phyloP scores from a whole-genome alignment of 805 yeast genomes.

The Saccharomyces mikatae region DNA sequence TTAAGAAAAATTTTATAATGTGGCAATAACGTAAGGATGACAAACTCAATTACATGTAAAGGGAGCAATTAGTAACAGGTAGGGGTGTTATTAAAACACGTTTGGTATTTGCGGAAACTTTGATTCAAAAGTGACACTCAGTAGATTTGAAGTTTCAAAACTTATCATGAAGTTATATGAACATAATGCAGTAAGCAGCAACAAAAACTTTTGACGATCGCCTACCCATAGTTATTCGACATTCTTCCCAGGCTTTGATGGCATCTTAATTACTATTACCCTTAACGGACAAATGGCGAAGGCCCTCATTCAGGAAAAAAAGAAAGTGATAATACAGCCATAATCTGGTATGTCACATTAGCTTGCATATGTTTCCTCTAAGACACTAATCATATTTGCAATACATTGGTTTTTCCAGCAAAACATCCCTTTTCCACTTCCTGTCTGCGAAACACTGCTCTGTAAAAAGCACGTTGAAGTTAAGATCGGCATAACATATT shows the following conservation, averaged over 20 bases:
- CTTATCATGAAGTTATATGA: too few species aligned
- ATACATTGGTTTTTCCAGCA: background rate
- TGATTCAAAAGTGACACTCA: too few species aligned
- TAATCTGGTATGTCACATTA: background rate
- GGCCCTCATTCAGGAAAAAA: background rate
- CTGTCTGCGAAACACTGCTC: background rate
- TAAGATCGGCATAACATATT: background rate
- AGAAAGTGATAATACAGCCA: background rate
- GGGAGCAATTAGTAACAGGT: too few species aligned
- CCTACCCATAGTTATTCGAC: background rate
- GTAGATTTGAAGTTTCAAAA: too few species aligned
- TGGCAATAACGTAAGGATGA: too few species aligned
- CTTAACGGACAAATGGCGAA: background rate
- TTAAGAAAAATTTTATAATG: too few species aligned
- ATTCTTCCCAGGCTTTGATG: background rate
- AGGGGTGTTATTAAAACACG: too few species aligned
- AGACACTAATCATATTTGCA: background rate
- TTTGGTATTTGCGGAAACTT: too few species aligned
- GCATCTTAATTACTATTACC: background rate
- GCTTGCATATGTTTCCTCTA: background rate
- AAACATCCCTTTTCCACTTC: background rate
- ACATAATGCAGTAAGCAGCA: background rate
- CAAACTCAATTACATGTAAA: too few species aligned
- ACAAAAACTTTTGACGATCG: background rate
- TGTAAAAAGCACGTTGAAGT: background rate